Percentiles rank a stretch among this genome's conserved stretches.
Conservation (phyloP, 306 rosid genomes). For the Lupinus albus region DNA sequence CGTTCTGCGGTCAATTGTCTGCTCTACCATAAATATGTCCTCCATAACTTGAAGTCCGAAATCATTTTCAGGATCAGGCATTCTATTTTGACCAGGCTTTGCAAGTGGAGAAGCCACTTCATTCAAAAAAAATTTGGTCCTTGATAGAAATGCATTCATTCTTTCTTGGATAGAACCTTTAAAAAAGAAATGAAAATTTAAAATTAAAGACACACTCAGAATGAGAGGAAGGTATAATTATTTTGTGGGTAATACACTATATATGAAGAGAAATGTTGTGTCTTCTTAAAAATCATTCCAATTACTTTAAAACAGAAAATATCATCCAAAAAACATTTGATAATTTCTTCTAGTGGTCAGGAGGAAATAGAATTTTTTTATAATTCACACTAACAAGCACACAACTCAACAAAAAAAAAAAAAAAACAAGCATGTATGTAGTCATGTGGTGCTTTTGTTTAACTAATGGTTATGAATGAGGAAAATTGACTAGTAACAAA, state of each 20-base stretch:
- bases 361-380: neutral
- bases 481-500: neutral
- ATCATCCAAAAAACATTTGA: neutral
- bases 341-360: constrained; percentile 1
- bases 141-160: constrained; percentile 60
- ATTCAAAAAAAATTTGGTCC: constrained; percentile 76
- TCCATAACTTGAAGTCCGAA: constrained; percentile 59
- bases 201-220: constrained; percentile 3
- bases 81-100: constrained; percentile 60
- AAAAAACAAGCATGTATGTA: no score
- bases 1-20: constrained; percentile 68
- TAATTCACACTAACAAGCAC: constrained; percentile 5
- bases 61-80: constrained; percentile 54
- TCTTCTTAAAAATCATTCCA: neutral
- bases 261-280: neutral
- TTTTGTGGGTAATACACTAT: neutral
- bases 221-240: neutral
- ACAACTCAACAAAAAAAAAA: neutral
- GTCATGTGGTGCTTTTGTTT: constrained; percentile 1
- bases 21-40: constrained; percentile 72
- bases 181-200: neutral
- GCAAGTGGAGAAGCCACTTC: constrained; percentile 79
- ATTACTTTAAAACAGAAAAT: neutral
- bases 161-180: constrained; percentile 75
- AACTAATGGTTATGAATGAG: constrained; percentile 17